Conservation (phyloP, 2,329 filamentous ascomycete species). For the Neopestalotiopsis rosae region DNA sequence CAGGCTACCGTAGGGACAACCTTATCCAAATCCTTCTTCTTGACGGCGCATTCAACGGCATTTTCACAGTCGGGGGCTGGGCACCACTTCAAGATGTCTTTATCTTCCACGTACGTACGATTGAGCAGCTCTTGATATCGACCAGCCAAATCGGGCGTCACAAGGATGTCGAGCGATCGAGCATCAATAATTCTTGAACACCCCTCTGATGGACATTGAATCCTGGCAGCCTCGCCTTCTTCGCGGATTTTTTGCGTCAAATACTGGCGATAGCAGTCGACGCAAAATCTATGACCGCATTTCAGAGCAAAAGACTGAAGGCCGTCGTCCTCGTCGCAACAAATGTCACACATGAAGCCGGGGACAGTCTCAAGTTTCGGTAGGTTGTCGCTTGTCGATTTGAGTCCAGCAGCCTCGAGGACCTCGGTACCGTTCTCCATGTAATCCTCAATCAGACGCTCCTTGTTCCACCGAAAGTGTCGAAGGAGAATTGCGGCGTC, state of each 20-base stretch:
- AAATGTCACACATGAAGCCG: conserved; percentile 92
- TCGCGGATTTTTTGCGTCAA: conserved; percentile 90
- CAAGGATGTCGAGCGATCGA: conserved; percentile 81
- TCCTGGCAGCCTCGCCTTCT: conserved; percentile 92
- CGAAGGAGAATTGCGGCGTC: conserved; percentile 89
- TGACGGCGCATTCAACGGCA: conserved; percentile 86
- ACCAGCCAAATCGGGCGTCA: conserved; percentile 58
- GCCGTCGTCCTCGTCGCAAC: conserved; percentile 83
- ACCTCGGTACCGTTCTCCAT: conserved; percentile 87
- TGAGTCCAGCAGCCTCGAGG: conserved; percentile 83
- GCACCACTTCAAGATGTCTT: conserved; percentile 95
- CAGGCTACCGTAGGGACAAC: conserved; percentile 92
- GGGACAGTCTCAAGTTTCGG: conserved; percentile 74
- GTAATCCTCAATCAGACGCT: conserved; percentile 91
- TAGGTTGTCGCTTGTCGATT: conserved; percentile 62
- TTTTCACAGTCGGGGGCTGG: conserved; percentile 97
- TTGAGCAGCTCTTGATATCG: conserved; percentile 87
- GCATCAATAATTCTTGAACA: conserved; percentile 93
- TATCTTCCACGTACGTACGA: conserved; percentile 96
- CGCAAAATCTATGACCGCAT: conserved; percentile 92
- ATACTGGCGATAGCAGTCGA: conserved; percentile 91
- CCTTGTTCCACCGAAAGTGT: conserved; percentile 94
- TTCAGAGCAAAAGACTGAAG: conserved; percentile 91
- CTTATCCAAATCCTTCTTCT: conserved; percentile 82
- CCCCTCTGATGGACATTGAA: conserved; percentile 87